Conservation (phyloP, 345 rosid genomes). For the Isatis tinctoria region DNA sequence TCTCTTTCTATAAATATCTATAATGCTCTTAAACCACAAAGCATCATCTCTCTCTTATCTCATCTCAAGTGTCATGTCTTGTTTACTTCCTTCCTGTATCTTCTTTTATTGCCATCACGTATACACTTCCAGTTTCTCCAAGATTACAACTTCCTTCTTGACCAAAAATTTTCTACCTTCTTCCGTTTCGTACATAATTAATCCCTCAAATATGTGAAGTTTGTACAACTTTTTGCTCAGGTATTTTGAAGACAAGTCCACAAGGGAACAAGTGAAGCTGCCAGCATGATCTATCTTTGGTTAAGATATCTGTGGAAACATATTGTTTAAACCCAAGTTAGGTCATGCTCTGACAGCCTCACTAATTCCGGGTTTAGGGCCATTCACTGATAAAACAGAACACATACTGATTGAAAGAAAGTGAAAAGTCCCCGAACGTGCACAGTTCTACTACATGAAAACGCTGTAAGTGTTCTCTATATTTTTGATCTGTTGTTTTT, state of each 20-base stretch:
- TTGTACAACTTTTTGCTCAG: not conserved
- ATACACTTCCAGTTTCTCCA: not conserved
- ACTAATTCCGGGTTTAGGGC: constrained; percentile 67
- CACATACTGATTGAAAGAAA: not conserved
- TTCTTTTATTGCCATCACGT: not conserved
- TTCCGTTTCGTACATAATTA: not conserved
- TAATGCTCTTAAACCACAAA: constrained; percentile 5
- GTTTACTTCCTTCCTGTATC: not conserved
- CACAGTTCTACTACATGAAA: not conserved
- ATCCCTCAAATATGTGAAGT: not conserved
- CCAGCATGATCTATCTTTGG: constrained; percentile 93
- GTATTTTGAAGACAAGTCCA: constrained; percentile 23
- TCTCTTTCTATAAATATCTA: constrained; percentile 21
- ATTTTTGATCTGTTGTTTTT: not conserved
- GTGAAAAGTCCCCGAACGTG: not conserved
- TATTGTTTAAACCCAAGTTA: constrained; percentile 36
- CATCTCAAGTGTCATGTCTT: not conserved
- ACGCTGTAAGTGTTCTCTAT: constrained; percentile 1
- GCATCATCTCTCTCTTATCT: constrained; percentile 4
- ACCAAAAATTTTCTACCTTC: not conserved
- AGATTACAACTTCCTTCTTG: not conserved
- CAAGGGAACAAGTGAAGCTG: constrained; percentile 89
- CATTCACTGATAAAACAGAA: constrained; percentile 4
- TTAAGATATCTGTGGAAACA: constrained; percentile 38
- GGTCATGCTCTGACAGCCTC: constrained; percentile 95